Percentiles rank a stretch among this genome's conserved stretches.
Conservation (phyloP, 192 early-diverging fungal species). For the Backusella morwellensis region DNA sequence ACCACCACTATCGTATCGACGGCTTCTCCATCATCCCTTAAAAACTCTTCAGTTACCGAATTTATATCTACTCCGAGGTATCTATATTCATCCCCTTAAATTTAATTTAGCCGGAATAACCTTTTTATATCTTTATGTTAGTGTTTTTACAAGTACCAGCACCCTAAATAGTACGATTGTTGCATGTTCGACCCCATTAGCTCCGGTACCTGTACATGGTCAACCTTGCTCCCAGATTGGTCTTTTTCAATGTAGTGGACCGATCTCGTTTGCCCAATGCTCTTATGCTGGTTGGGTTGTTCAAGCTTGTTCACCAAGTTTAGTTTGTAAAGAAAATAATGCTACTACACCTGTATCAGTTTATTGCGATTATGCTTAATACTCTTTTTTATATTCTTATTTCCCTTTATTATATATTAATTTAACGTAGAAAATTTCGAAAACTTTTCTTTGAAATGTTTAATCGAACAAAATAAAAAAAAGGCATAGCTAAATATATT, state of each 20-base stretch:
- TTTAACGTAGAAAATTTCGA: background rate
- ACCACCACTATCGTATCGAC: background rate
- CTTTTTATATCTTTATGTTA: background rate
- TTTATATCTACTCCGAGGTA: background rate
- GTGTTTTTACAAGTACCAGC: background rate
- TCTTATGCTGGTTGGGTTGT: conserved; percentile 42
- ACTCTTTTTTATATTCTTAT: background rate
- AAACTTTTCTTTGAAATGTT: background rate
- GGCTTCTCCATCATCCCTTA: background rate
- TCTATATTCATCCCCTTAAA: background rate
- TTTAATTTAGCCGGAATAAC: background rate
- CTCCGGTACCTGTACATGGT: conserved; percentile 24
- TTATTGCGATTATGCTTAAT: conserved; percentile 28
- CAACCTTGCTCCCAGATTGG: conserved; percentile 28
- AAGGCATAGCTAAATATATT: background rate
- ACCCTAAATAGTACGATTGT: background rate
- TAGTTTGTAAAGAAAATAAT: conserved; percentile 40
- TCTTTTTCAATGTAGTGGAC: conserved; percentile 43
- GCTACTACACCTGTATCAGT: conserved; percentile 33
- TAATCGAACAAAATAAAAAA: background rate
- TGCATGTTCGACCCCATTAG: background rate
- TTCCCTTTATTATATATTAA: background rate
- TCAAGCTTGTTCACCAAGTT: conserved; percentile 38
- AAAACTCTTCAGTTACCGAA: background rate
- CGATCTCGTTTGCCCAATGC: conserved; percentile 42